A percentile compares a stretch with the other conserved stretches of the same genome.
These are phyloP conservation scores for Naganishia albida DNA, from an alignment of 1,284 basidiomycete genomes.

Conservation along the genomic window DNA sequence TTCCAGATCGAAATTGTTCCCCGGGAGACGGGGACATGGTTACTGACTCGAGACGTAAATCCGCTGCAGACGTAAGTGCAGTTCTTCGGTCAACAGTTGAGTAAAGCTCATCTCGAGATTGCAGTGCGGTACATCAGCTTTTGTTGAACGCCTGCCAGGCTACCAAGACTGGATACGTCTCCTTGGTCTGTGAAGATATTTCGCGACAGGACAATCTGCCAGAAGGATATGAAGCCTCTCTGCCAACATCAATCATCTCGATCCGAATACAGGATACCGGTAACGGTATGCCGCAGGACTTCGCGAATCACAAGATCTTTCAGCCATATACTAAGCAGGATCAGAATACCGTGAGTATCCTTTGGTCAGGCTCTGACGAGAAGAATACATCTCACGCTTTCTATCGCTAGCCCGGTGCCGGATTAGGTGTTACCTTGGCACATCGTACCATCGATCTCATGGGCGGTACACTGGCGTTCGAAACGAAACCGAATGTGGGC, in stretches of 20 bases:
- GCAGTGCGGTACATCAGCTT: slow-evolving; percentile 29
- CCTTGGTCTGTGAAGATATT: slow-evolving; percentile 32
- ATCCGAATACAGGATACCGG: slow-evolving; percentile 48
- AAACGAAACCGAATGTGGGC: slow-evolving; percentile 36
- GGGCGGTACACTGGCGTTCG: slow-evolving; percentile 40
- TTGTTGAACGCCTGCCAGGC: slow-evolving; percentile 27
- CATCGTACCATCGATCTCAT: slow-evolving; percentile 44
- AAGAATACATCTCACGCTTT: neutral
- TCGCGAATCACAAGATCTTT: slow-evolving; percentile 38
- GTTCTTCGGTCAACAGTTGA: neutral
- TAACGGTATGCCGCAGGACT: slow-evolving; percentile 42
- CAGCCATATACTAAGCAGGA: slow-evolving; percentile 42
- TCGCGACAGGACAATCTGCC: slow-evolving; percentile 35
- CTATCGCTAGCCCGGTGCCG: slow-evolving; percentile 36
- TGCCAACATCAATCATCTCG: slow-evolving; percentile 40
- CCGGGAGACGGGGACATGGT: slow-evolving; percentile 29
- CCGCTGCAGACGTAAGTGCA: slow-evolving; percentile 25
- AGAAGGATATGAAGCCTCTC: slow-evolving; percentile 40
- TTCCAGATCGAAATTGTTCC: slow-evolving; percentile 45
- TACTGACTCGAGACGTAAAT: slow-evolving; percentile 25
- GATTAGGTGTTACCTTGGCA: slow-evolving; percentile 40
- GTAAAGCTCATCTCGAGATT: neutral
- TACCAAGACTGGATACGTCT: slow-evolving; percentile 25
- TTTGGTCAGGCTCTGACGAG: neutral
- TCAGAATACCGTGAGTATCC: slow-evolving; percentile 29